phyloP scores from a whole-genome alignment of 371 early-diverging fungal species.

The Gilbertella persicaria region DNA sequence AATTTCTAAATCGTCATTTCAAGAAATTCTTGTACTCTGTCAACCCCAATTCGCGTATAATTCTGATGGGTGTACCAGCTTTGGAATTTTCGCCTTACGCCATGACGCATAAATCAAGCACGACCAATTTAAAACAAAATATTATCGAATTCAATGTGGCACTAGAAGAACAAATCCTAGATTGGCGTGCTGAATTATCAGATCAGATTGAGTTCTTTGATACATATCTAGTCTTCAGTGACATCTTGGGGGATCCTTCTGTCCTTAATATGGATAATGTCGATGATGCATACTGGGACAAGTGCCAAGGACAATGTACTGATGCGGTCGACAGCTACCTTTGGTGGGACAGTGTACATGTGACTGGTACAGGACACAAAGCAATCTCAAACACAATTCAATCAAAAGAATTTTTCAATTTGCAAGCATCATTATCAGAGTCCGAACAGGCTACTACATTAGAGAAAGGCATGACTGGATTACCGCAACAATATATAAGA shows the following conservation, averaged over 20 bases:
- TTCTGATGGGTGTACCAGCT: slow-evolving; percentile 43
- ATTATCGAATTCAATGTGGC: slow-evolving; percentile 36
- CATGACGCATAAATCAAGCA: slow-evolving; percentile 1
- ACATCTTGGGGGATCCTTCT: slow-evolving; percentile 35
- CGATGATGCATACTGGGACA: slow-evolving; percentile 49
- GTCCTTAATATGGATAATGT: slow-evolving; percentile 34
- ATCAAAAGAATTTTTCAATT: slow-evolving; percentile 15
- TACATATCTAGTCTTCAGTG: slow-evolving; percentile 33
- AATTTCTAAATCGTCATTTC: not conserved
- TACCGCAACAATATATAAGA: slow-evolving; percentile 9
- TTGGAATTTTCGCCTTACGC: slow-evolving; percentile 43
- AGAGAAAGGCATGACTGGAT: not conserved
- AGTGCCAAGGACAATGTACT: slow-evolving; percentile 39
- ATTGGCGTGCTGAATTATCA: slow-evolving; percentile 19
- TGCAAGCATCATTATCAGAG: not conserved
- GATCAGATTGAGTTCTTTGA: slow-evolving; percentile 25
- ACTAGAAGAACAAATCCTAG: slow-evolving; percentile 35
- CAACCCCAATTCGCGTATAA: slow-evolving; percentile 22
- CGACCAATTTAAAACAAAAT: not conserved
- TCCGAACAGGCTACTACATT: not conserved
- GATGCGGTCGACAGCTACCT: slow-evolving; percentile 37
- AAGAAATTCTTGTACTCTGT: slow-evolving; percentile 22
- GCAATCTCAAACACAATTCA: slow-evolving; percentile 26
- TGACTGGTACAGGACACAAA: slow-evolving; percentile 43
- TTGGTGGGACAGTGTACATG: slow-evolving; percentile 47